phyloP scores from a whole-genome alignment of 2,329 filamentous ascomycete species.

The Pezicula neosporulosa region DNA sequence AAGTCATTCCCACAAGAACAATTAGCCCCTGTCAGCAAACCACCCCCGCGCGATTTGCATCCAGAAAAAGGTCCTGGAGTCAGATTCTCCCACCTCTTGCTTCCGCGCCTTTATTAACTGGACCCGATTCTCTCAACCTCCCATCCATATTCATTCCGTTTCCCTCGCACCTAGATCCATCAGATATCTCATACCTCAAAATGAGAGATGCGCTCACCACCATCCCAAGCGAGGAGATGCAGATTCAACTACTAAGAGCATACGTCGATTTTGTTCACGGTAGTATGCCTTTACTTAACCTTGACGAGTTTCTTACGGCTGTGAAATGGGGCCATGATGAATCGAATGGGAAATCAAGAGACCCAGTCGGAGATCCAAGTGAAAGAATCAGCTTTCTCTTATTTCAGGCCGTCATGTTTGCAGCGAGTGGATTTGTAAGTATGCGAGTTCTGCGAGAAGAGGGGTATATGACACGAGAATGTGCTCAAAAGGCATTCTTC shows the following conservation, averaged over 20 bases:
- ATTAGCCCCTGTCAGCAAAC: not conserved
- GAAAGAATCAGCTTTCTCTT: conserved; percentile 32
- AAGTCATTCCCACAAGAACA: conserved; percentile 2
- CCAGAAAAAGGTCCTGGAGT: conserved; percentile 7
- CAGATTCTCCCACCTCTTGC: conserved; percentile 9
- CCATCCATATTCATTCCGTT: not conserved
- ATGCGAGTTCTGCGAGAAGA: conserved; percentile 3
- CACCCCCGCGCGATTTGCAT: not conserved
- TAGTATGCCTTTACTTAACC: conserved; percentile 81
- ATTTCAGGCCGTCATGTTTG: conserved; percentile 15
- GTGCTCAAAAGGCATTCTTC: conserved; percentile 81
- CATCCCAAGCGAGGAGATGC: conserved; percentile 64
- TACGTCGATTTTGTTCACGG: conserved; percentile 56
- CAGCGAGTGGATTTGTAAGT: conserved; percentile 6
- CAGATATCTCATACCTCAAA: conserved; percentile 58
- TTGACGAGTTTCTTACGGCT: conserved; percentile 52
- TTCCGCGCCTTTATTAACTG: conserved; percentile 1
- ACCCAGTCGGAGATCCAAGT: conserved; percentile 54
- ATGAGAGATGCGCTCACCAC: conserved; percentile 77
- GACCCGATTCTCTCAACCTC: not conserved
- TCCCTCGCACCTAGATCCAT: not conserved
- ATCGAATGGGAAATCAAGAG: conserved; percentile 9
- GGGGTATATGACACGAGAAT: conserved; percentile 42
- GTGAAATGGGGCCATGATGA: conserved; percentile 43
- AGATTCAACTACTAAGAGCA: conserved; percentile 73